Evolutionary conservation across 1,284 basidiomycete species (phyloP).

Genomic region (Butyriboletus appendiculatus): DNA sequence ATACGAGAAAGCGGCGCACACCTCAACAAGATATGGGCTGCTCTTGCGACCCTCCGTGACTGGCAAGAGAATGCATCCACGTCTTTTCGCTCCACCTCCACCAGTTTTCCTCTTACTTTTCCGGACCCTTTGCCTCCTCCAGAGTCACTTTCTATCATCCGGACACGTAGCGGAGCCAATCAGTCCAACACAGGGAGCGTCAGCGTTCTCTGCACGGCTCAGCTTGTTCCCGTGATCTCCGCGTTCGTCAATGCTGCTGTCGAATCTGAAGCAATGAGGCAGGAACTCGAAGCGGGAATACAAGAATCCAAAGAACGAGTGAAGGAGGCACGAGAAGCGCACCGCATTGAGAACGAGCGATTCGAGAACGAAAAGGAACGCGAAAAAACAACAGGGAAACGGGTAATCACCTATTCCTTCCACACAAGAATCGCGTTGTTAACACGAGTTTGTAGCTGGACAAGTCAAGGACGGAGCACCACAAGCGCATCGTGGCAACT

Average conservation of each 20-base stretch:
- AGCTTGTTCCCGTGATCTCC: constrained; percentile 64
- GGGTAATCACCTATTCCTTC: constrained; percentile 33
- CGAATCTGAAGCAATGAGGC: constrained; percentile 48
- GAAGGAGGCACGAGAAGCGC: constrained; percentile 50
- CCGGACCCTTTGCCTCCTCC: constrained; percentile 60
- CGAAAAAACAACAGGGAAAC: constrained; percentile 33
- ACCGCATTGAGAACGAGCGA: constrained; percentile 46
- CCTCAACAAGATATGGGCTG: constrained; percentile 61
- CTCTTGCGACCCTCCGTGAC: constrained; percentile 51
- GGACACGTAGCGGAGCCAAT: constrained; percentile 34
- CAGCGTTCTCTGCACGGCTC: constrained; percentile 50
- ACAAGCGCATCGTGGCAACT: constrained; percentile 20
- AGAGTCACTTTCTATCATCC: constrained; percentile 23
- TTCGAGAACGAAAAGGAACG: constrained; percentile 43
- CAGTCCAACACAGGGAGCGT: constrained; percentile 43
- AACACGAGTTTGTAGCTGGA: constrained; percentile 22
- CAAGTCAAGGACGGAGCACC: constrained; percentile 24
- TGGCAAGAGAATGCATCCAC: constrained; percentile 21
- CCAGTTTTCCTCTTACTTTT: constrained; percentile 37
- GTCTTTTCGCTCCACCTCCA: constrained; percentile 24
- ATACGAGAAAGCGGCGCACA: constrained; percentile 54
- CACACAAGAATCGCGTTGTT: not conserved
- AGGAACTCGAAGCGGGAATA: constrained; percentile 56
- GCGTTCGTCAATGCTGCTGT: constrained; percentile 56
- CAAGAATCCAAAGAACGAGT: constrained; percentile 54